A percentile compares a stretch with the other conserved stretches of the same genome.
Conservation (phyloP, 257 asterid genomes). For the Nicotiana undulata region DNA sequence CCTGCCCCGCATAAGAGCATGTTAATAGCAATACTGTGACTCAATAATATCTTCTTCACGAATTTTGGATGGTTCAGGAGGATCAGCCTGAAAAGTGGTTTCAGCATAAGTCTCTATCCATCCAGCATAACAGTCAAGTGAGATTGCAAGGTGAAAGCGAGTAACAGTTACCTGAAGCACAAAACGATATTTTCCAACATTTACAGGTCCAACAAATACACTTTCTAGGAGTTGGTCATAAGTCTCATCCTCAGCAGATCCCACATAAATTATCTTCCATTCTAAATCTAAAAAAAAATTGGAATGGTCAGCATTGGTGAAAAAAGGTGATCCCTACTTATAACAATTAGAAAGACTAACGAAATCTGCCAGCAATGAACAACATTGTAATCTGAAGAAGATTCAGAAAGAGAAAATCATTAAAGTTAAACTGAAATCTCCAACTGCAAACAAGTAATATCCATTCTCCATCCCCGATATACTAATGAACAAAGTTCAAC, state of each 20-base stretch:
- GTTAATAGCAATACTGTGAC: slow-evolving; percentile 64
- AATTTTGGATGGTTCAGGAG: slow-evolving; percentile 56
- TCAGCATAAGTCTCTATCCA: not conserved
- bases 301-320: not conserved
- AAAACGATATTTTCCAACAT: slow-evolving; percentile 60
- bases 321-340: not conserved
- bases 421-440: not conserved
- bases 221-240: slow-evolving; percentile 67
- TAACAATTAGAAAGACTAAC: not conserved
- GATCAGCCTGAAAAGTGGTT: slow-evolving; percentile 48
- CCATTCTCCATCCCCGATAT: not conserved
- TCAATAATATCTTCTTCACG: slow-evolving; percentile 67
- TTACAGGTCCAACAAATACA: slow-evolving; percentile 68
- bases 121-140: not conserved
- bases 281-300: slow-evolving; percentile 51
- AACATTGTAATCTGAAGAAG: not conserved
- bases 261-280: slow-evolving; percentile 63
- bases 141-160: not conserved
- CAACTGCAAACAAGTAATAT: not conserved
- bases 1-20: slow-evolving; percentile 63
- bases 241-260: slow-evolving; percentile 77
- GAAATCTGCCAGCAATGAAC: not conserved
- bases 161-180: slow-evolving; percentile 44
- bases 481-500: too few species aligned
- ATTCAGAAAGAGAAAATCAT: not conserved